Percentiles rank a stretch among this genome's conserved stretches.
phyloP scores from a whole-genome alignment of 768 basidiomycete genomes.

The Suillus clintonianus region DNA sequence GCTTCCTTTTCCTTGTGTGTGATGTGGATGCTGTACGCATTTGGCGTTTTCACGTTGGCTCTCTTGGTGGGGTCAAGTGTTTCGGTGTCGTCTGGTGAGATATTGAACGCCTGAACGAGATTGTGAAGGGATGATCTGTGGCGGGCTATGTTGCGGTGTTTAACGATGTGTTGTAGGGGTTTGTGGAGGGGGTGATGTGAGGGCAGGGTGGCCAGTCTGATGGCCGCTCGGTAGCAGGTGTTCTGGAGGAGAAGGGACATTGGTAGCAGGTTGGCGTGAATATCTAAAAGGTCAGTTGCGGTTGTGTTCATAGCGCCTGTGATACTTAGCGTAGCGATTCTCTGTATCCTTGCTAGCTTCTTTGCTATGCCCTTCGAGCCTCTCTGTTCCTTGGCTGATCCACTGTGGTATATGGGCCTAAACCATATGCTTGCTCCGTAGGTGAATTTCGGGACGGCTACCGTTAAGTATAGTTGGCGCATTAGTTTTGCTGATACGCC shows the following conservation, averaged over 20 bases:
- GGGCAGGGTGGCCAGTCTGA: not conserved
- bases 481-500: too few species aligned
- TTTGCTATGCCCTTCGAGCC: too few species aligned
- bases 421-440: too few species aligned
- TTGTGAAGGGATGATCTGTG: not conserved
- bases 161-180: too few species aligned
- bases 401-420: too few species aligned
- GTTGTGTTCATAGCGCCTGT: not conserved
- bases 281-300: not conserved
- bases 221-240: not conserved
- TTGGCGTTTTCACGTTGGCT: too few species aligned
- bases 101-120: not conserved
- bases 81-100: not conserved
- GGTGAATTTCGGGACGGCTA: too few species aligned
- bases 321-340: too few species aligned
- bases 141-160: not conserved
- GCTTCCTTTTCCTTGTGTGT: not conserved
- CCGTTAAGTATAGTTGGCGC: too few species aligned
- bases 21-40: not conserved
- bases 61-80: not conserved
- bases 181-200: not conserved
- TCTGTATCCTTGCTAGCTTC: too few species aligned
- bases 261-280: not conserved
- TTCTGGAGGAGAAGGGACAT: not conserved
- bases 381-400: too few species aligned